Evolutionary conservation across 805 yeast genomes (phyloP), one percentile per base, ranked within the genome.

Genomic region (Martiniozyma abietophila): DNA sequence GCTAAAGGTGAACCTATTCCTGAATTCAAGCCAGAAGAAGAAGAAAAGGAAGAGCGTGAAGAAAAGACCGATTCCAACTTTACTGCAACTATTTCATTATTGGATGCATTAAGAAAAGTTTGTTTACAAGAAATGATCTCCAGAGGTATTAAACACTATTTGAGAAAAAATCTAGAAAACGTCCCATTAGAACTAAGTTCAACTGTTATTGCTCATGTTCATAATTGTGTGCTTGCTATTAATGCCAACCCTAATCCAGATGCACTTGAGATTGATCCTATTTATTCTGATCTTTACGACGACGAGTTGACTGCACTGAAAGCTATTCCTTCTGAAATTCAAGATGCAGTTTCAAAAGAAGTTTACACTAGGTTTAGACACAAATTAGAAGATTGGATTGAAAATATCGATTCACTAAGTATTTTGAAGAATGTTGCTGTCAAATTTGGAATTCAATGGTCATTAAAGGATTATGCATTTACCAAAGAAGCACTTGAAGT

Each of bases 381-480:
- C 51, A 46, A 53, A 0, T 61, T 85, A 27, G 53, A 49, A 0
- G 56, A 63, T 32, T 79, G 84, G 80, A 39, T 44, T 9, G 47
- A 56, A 2, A 43, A 51, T 12, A 40, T 69, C 24, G 54, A 52
- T 19, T 56, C 64, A 3, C 41, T 62, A 15, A 74, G 70, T 33
- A 43, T 56, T 23, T 63, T 84, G 48, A 76, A 88, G 59, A 81
- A 78, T 45, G 65, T 86, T 43, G 76, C 95, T 8, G 48, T 64
- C 35, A 80, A 82, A 58, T 73, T 77, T 46, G 97, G 97, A 59
- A 73, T 89, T 34, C 98, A 92, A 63, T 79, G 95, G 82, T 59
- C 64, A 40, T 64, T 70, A 8, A 67, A 59, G 41, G 51, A 59
- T 8, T 76, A 72, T 50, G 59, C 54, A 9, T 72, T 74, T 53